Evolutionary conservation across 2,329 filamentous ascomycete species (phyloP), one percentile per base, ranked within the genome.

Genomic region (Ophiocordyceps camponoti-saundersi): DNA sequence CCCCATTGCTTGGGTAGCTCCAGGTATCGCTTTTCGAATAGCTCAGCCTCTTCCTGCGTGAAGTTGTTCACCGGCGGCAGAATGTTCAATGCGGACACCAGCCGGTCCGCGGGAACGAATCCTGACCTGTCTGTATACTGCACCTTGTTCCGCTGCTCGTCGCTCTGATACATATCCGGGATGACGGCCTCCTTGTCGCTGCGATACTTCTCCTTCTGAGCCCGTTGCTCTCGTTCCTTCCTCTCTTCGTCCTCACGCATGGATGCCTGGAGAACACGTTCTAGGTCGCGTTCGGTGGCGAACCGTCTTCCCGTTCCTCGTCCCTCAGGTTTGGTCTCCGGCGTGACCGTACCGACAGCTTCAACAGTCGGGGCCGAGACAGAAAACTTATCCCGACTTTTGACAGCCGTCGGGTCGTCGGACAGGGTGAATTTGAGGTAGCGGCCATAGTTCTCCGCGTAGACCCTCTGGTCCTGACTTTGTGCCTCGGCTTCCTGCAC

Each of bases 1-100:
- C 83, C 82, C 83, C 84, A 92, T 57, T 88, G 84, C 69, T 92
- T 92, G 0, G 84, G 82, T 48, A 75, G 76, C 50, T 86, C 81
- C 45, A 85, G 70, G 56, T 87, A 90, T 12, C 77, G 73, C 53
- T 82, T 79, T 53, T 88, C 82, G 57, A 92, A 88, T 26, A 75
- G 68, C 42, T 75, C 72, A 36, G 76, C 71, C 60, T 92, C 85
- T 51, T 82, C 76, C 18, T 76, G 69, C 0, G 77, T 83, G 61
- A 89, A 90, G 56, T 87, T 85, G 57, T 86, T 79, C 46, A 79
- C 68, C 5, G 81, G 80, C 13, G 83, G 80, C 44, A 86, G 71
- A 45, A 85, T 81, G 48, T 85, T 76, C 69, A 83, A 88, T 15
- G 77, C 70, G 3, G 77, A 70, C 10, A 88, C 78, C 13, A 85